phyloP scores from a whole-genome alignment of 2,329 filamentous ascomycete species.

The Nemania abortiva region DNA sequence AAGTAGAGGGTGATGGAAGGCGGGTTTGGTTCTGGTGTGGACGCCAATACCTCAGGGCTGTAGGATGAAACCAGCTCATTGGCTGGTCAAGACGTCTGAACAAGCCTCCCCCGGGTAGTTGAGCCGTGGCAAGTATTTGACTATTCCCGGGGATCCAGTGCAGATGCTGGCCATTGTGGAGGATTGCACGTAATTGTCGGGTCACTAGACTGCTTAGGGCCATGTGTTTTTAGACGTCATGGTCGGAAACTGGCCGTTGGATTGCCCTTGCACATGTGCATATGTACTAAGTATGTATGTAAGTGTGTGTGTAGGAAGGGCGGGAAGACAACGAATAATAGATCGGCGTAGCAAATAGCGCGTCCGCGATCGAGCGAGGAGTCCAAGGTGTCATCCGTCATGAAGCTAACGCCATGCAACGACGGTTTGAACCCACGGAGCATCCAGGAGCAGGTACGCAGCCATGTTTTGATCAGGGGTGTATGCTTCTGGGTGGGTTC shows the following conservation, averaged over 20 bases:
- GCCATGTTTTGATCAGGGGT: not conserved
- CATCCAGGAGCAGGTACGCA: not conserved
- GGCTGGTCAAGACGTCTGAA: not conserved
- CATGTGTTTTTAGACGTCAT: constrained; percentile 14
- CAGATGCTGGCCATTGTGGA: constrained; percentile 1
- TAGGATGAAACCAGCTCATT: constrained; percentile 21
- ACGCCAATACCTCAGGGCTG: constrained; percentile 26
- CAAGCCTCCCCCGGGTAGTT: constrained; percentile 10
- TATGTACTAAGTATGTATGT: not conserved
- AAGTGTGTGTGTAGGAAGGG: not conserved
- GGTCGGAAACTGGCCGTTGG: constrained; percentile 14
- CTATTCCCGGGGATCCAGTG: constrained; percentile 9
- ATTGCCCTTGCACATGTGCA: constrained; percentile 15
- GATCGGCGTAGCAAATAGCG: not conserved
- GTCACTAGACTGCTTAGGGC: constrained; percentile 16
- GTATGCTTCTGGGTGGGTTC: not conserved
- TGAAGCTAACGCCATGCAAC: not conserved
- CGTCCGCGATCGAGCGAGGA: constrained; percentile 1
- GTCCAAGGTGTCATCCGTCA: constrained; percentile 6
- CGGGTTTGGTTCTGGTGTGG: constrained; percentile 32
- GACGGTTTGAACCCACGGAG: not conserved
- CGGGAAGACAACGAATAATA: constrained; percentile 4
- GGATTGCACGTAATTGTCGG: constrained; percentile 15
- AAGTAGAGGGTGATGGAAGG: constrained; percentile 20
- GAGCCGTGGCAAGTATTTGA: not conserved